Evolutionary conservation across 169 alveolate species (phyloP).

Genomic region (Babesia gibsoni): DNA sequence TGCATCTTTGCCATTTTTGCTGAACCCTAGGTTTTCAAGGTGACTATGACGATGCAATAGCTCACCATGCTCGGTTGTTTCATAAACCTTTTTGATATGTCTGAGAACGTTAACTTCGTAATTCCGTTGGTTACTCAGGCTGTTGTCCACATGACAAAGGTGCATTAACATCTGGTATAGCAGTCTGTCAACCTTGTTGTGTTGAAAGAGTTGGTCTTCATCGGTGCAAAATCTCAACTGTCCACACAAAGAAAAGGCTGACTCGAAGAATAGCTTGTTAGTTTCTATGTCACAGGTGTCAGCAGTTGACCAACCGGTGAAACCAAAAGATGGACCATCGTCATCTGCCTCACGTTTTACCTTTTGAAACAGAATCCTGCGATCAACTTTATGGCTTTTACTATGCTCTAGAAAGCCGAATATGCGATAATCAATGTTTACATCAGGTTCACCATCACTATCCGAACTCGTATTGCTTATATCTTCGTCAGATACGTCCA

Average conservation of each 20-base stretch:
- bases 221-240: constrained; percentile 27
- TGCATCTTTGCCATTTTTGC: neutral
- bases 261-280: constrained; percentile 11
- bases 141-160: constrained; percentile 20
- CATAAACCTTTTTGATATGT: neutral
- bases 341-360: neutral
- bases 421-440: constrained; percentile 11
- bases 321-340: neutral
- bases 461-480: neutral
- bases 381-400: neutral
- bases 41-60: neutral
- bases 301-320: too few species aligned
- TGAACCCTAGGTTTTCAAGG: neutral
- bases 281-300: neutral
- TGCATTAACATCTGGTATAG: constrained; percentile 25
- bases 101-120: neutral
- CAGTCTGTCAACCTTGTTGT: constrained; percentile 35
- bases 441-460: neutral
- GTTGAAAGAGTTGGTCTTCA: constrained; percentile 15
- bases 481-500: neutral
- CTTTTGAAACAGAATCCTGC: neutral
- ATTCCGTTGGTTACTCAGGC: constrained; percentile 15
- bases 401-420: constrained; percentile 51
- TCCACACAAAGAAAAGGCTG: constrained; percentile 9
- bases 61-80: constrained; percentile 10